A percentile compares a stretch with the other conserved stretches of the same genome.
These are phyloP conservation scores for Eucalyptus paniculata DNA, from an alignment of 345 rosid genomes.

Conservation along the genomic window DNA sequence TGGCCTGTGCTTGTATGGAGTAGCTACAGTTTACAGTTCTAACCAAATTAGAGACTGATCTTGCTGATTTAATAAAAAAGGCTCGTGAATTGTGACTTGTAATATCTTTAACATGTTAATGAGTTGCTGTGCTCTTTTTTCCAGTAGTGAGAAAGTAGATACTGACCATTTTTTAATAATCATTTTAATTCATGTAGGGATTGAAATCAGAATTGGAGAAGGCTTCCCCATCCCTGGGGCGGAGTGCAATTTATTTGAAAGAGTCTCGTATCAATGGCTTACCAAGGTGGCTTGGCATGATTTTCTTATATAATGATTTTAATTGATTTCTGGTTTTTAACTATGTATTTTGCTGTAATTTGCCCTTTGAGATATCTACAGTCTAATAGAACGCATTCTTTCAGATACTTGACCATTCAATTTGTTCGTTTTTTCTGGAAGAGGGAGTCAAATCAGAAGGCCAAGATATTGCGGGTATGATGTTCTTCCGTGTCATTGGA, in stretches of 20 bases:
- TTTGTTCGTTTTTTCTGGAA: constrained; percentile 99
- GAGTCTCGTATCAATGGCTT: constrained; percentile 77
- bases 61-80: not conserved
- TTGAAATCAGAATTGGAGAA: constrained; percentile 94
- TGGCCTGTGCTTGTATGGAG: not conserved
- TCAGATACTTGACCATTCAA: constrained; percentile 95
- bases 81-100: not conserved
- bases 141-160: not conserved
- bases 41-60: not conserved
- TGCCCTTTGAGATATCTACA: not conserved
- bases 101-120: not conserved
- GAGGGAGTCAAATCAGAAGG: constrained; percentile 97
- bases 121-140: not conserved
- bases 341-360: not conserved
- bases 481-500: not conserved
- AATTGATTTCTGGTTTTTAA: not conserved
- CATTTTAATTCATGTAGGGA: constrained; percentile 28
- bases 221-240: constrained; percentile 77
- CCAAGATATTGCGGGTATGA: constrained; percentile 89
- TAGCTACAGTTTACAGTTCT: not conserved
- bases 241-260: constrained; percentile 73
- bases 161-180: not conserved
- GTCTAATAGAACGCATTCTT: not conserved
- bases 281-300: constrained; percentile 37
- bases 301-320: not conserved